Evolutionary conservation across 768 basidiomycete genomes (phyloP).

Genomic region (Termitomyces sp.): DNA sequence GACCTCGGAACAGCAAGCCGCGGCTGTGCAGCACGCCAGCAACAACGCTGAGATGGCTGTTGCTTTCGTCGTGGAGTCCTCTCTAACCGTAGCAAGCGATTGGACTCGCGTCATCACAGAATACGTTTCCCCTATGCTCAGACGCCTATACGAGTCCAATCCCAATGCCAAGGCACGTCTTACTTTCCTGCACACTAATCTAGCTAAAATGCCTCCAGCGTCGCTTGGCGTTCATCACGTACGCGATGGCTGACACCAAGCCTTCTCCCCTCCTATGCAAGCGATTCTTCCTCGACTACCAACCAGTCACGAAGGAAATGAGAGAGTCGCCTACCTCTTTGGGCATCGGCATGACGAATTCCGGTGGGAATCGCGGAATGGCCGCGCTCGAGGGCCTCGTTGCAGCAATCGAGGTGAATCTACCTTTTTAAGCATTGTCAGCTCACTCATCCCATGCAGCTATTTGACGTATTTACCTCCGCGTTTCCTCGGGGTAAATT

Average conservation of each 20-base stretch:
- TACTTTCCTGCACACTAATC: not conserved
- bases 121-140: constrained; percentile 51
- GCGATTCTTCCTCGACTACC: constrained; percentile 51
- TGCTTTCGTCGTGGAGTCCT: constrained; percentile 61
- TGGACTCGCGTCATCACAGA: constrained; percentile 45
- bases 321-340: constrained; percentile 41
- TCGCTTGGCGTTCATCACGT: constrained; percentile 55
- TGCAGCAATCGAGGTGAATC: constrained; percentile 58
- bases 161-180: constrained; percentile 33
- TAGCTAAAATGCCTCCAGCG: constrained; percentile 19
- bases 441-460: constrained; percentile 19
- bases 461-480: constrained; percentile 39
- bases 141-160: constrained; percentile 45
- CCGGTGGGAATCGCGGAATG: constrained; percentile 50
- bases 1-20: constrained; percentile 8
- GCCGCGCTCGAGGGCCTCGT: constrained; percentile 71
- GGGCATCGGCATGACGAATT: constrained; percentile 56
- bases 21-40: not conserved
- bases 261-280: constrained; percentile 56
- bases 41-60: constrained; percentile 33
- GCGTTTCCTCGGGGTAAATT: constrained; percentile 14
- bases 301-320: constrained; percentile 40
- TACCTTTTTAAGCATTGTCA: not conserved
- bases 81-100: constrained; percentile 47
- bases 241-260: constrained; percentile 54